phyloP scores from a whole-genome alignment of 1,139 yeast genomes.

The Zygoascus sp. region DNA sequence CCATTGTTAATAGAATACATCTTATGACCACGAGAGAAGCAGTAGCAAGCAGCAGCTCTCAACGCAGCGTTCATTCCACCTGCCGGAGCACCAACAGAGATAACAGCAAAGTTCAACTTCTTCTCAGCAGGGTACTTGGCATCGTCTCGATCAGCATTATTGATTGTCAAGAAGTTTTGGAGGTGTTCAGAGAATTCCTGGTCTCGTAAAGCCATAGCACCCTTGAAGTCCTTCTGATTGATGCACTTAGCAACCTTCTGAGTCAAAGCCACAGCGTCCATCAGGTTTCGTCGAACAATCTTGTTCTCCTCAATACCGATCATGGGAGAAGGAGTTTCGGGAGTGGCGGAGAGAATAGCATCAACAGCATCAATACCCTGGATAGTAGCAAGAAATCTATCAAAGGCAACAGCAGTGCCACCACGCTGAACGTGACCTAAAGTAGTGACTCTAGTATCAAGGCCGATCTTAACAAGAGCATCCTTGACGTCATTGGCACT shows the following conservation, averaged over 20 bases:
- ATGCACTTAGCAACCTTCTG: constrained; percentile 86
- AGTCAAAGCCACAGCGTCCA: constrained; percentile 85
- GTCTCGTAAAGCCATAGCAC: constrained; percentile 83
- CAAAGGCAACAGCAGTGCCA: constrained; percentile 94
- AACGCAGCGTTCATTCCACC: constrained; percentile 94
- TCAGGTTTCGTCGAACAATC: constrained; percentile 74
- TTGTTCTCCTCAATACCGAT: constrained; percentile 86
- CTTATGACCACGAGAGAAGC: constrained; percentile 84
- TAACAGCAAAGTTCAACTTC: constrained; percentile 66
- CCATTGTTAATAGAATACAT: constrained; percentile 89
- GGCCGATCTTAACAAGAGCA: constrained; percentile 73
- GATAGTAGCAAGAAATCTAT: constrained; percentile 82
- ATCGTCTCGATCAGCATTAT: constrained; percentile 63
- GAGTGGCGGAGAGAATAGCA: constrained; percentile 83
- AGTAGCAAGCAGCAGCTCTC: constrained; percentile 85
- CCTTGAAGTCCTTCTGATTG: constrained; percentile 68
- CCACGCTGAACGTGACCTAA: constrained; percentile 98
- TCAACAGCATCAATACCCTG: constrained; percentile 98
- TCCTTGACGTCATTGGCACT: constrained; percentile 74
- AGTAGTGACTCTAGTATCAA: constrained; percentile 92
- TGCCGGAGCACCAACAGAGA: constrained; percentile 95
- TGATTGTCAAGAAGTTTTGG: constrained; percentile 62
- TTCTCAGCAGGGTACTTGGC: constrained; percentile 38
- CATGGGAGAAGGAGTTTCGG: constrained; percentile 92
- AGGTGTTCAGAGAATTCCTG: constrained; percentile 80